These are phyloP conservation scores for Aureobasidium sp. DNA, from an alignment of 2,329 filamentous ascomycete species.

Conservation along the genomic window DNA sequence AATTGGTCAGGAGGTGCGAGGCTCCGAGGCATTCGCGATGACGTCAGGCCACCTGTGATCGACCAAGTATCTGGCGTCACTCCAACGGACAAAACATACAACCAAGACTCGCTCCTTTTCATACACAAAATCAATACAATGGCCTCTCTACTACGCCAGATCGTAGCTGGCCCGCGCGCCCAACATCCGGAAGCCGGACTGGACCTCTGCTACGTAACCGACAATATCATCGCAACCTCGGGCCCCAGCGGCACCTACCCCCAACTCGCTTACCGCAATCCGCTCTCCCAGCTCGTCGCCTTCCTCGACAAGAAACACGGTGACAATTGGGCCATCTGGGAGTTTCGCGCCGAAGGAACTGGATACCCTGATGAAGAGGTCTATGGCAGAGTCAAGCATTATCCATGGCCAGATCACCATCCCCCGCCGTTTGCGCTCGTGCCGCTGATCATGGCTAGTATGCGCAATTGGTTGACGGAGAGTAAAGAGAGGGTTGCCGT, in stretches of 20 bases:
- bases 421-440: conserved; percentile 87
- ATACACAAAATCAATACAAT: conserved; percentile 10
- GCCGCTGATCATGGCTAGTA: conserved; percentile 80
- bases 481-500: conserved; percentile 60
- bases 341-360: conserved; percentile 93
- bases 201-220: conserved; percentile 92
- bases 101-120: neutral
- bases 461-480: conserved; percentile 76
- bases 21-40: neutral
- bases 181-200: conserved; percentile 80
- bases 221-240: conserved; percentile 69
- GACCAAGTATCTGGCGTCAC: neutral
- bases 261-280: conserved; percentile 87
- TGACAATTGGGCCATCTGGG: conserved; percentile 88
- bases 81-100: neutral
- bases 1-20: neutral
- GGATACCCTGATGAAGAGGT: conserved; percentile 90
- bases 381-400: conserved; percentile 77
- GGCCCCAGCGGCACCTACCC: conserved; percentile 86
- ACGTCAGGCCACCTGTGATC: neutral
- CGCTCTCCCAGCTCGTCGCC: conserved; percentile 73
- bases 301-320: conserved; percentile 84
- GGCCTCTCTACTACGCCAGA: conserved; percentile 77
- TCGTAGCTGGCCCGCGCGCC: conserved; percentile 79
- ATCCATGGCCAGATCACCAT: conserved; percentile 95